phyloP scores from a whole-genome alignment of 2,329 filamentous ascomycete species.

The Ophiostoma ulmi region DNA sequence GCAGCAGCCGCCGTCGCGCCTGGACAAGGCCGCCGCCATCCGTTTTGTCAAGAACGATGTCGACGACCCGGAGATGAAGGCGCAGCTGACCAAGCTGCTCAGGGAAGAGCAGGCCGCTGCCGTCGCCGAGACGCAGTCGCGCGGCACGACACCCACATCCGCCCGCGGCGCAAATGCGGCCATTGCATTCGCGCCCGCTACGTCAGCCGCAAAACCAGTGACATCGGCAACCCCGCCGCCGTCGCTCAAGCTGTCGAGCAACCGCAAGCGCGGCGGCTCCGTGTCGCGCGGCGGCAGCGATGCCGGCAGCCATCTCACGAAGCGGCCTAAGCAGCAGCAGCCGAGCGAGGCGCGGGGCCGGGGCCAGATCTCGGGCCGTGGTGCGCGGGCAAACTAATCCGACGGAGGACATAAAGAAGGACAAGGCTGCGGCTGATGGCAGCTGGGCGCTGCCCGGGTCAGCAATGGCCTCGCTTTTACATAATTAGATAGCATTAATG shows the following conservation, averaged over 20 bases:
- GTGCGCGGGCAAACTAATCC: constrained; percentile 13
- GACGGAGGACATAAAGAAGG: neutral
- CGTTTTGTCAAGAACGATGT: constrained; percentile 79
- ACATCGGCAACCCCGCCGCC: neutral
- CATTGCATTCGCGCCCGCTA: constrained; percentile 4
- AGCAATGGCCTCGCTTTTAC: neutral
- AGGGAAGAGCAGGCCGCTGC: constrained; percentile 39
- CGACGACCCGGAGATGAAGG: constrained; percentile 48
- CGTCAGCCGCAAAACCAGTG: neutral
- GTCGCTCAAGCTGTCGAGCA: constrained; percentile 4
- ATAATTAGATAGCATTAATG: constrained; percentile 15
- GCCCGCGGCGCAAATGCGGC: neutral
- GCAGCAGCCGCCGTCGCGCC: constrained; percentile 41
- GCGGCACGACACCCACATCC: neutral
- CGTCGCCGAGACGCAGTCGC: constrained; percentile 21
- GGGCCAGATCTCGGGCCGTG: constrained; percentile 18
- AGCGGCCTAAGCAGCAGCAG: constrained; percentile 23
- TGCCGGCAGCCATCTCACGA: constrained; percentile 17
- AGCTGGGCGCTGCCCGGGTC: neutral
- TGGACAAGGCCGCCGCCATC: constrained; percentile 72
- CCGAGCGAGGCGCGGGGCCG: constrained; percentile 12
- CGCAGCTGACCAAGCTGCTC: constrained; percentile 52
- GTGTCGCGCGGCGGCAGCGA: neutral
- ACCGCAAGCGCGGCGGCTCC: constrained; percentile 18
- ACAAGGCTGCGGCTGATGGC: neutral